Conservation (phyloP, 129 eudicot genomes). For the Heracleum sosnowskyi region DNA sequence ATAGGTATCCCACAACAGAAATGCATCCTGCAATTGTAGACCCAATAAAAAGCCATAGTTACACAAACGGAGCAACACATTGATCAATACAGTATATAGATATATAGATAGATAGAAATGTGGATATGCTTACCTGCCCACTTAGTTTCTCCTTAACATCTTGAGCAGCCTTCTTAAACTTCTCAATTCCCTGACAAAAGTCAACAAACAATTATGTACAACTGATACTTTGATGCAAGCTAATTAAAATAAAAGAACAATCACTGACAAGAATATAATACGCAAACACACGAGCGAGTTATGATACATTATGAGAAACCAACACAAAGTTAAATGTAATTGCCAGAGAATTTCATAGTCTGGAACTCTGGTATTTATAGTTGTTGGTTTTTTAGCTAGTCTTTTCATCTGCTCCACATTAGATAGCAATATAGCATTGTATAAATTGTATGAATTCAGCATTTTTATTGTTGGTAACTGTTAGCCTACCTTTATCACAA, state of each 20-base stretch:
- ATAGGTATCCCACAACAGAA: constrained; percentile 89
- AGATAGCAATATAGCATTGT: background rate
- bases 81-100: background rate
- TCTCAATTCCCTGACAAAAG: constrained; percentile 77
- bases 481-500: background rate
- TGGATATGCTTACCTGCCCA: constrained; percentile 60
- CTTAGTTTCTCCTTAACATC: constrained; percentile 72
- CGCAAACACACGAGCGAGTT: background rate
- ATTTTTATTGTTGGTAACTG: background rate
- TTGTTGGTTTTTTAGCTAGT: background rate
- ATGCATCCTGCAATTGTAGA: constrained; percentile 82
- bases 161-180: constrained; percentile 76
- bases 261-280: background rate
- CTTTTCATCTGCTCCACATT: background rate
- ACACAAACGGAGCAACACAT: background rate
- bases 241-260: background rate
- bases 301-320: background rate
- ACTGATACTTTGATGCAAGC: background rate
- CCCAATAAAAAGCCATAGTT: constrained; percentile 78
- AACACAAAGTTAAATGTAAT: background rate
- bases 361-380: background rate
- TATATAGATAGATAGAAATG: background rate
- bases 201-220: background rate
- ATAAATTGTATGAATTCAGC: background rate
- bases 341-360: background rate